A percentile compares a stretch with the other conserved stretches of the same genome.
Conservation (phyloP, 768 basidiomycete species). For the Trametes gibbosa region DNA sequence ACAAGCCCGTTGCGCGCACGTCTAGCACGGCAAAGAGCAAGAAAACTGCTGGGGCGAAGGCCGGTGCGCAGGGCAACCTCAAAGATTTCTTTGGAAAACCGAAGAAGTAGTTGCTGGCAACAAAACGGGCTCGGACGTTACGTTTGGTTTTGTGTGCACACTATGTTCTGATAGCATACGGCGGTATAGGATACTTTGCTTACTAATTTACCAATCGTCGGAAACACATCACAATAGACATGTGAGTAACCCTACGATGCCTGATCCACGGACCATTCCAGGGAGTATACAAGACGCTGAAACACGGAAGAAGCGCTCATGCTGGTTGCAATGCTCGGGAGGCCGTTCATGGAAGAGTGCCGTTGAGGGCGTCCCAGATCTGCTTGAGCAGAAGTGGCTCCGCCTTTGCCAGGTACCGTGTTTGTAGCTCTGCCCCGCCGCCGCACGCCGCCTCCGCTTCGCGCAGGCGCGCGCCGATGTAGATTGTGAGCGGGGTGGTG, state of each 20-base stretch:
- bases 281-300: no score
- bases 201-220: no score
- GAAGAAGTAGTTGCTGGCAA: slow-evolving; percentile 6
- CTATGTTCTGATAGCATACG: background rate
- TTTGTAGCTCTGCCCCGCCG: slow-evolving; percentile 59
- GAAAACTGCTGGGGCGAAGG: slow-evolving; percentile 17
- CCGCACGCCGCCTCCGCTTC: slow-evolving; percentile 62
- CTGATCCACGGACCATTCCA: no score
- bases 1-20: slow-evolving; percentile 12
- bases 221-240: no score
- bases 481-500: slow-evolving; percentile 59
- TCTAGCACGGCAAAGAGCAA: slow-evolving; percentile 8
- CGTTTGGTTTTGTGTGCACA: no score
- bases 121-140: no score
- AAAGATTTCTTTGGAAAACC: slow-evolving; percentile 28
- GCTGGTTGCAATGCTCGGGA: no score
- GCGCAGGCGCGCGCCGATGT: slow-evolving; percentile 54
- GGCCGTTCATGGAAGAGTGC: background rate
- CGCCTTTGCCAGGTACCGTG: slow-evolving; percentile 56
- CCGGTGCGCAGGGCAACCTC: slow-evolving; percentile 20
- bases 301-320: no score
- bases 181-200: background rate
- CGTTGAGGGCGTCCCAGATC: slow-evolving; percentile 36
- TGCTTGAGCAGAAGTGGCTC: slow-evolving; percentile 76
- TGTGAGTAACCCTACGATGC: no score